phyloP scores from a whole-genome alignment of 2,329 filamentous ascomycete genomes.

The Colletotrichum noveboracense region DNA sequence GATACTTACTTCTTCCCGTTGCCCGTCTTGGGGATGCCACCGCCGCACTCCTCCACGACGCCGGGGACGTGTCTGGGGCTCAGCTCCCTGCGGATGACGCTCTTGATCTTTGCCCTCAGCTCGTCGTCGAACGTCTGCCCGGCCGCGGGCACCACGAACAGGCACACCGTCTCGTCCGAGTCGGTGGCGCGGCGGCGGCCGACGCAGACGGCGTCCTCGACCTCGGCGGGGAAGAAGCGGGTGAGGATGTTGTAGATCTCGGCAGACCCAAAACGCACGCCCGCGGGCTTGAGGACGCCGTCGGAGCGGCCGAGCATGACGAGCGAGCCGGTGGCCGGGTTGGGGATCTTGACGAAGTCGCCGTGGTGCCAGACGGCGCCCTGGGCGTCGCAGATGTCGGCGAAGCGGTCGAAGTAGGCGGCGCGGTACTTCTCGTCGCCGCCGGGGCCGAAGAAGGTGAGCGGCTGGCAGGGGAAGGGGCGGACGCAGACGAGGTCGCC shows the following conservation, averaged over 20 bases:
- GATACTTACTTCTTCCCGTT: conserved; percentile 90
- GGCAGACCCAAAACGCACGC: conserved; percentile 89
- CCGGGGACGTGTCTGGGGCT: conserved; percentile 90
- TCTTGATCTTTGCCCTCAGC: conserved; percentile 68
- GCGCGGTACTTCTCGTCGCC: conserved; percentile 79
- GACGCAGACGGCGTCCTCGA: conserved; percentile 89
- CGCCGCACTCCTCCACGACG: conserved; percentile 76
- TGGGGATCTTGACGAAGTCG: conserved; percentile 78
- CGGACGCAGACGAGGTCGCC: conserved; percentile 88
- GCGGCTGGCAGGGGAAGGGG: conserved; percentile 89
- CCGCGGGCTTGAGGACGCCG: conserved; percentile 89
- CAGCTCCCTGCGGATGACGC: conserved; percentile 74
- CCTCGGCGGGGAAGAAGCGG: conserved; percentile 76
- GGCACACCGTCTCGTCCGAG: conserved; percentile 82
- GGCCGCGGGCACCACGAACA: conserved; percentile 82
- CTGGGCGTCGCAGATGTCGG: conserved; percentile 40
- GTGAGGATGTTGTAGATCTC: conserved; percentile 97
- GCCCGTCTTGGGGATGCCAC: conserved; percentile 87
- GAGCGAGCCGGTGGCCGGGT: conserved; percentile 75
- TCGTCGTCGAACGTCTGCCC: conserved; percentile 62
- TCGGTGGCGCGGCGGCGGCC: conserved; percentile 76
- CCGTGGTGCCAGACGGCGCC: conserved; percentile 86
- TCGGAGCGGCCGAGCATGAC: conserved; percentile 93
- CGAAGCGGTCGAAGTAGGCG: conserved; percentile 89
- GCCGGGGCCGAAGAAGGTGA: conserved; percentile 81